Base-by-base conservation (phyloP, 2,329 filamentous ascomycete species). In the Colletotrichum sidae region DNA sequence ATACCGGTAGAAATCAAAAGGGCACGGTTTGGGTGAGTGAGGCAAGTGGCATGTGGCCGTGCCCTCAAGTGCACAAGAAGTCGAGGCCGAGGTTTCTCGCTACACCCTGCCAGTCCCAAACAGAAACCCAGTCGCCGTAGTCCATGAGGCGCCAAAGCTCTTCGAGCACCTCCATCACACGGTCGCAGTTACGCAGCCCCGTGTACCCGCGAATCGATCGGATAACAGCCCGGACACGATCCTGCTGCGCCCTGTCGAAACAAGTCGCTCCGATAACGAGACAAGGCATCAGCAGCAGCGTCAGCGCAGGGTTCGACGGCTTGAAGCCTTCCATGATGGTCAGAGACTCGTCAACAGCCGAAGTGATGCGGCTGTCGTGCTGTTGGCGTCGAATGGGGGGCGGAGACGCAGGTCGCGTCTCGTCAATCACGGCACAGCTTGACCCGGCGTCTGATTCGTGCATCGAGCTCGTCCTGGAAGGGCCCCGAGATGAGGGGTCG, bases 41-140 rank as follows among this genome's bases (percentile, higher is more conserved):
- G 39, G 44, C 25, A 25, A 13, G 35, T 13, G 35, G 35, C n/a
- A 8, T 35, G 35, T 33, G 37, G 17, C 17, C 7, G 25, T 47
- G 12, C n/a, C 12, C 74, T 77, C 68, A 80, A 33, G 78, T 74
- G 72, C 85, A 86, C 3, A 87, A 77, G 69, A 89, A 88, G 73
- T 88, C 84, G 41, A 89, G 78, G 0, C 79, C 81, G 75, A 88
- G 81, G 8, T 77, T 71, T 57, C 79, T 76, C 1, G 87, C 86
- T 35, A 89, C 80, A 4, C 78, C 78, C 67, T 89, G 87, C 87
- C 87, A 90, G 72, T 90, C 88, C 88, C 88, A 90, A 8, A 85
- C 86, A 15, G 81, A 80, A 34, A 79, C 70, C 83, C 86, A 89
- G 54, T 89, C 84, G 17, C 83, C 85, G 9, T 75, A 73, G 34